Conservation (phyloP, 2,329 filamentous ascomycete species). For the Diplocarpon rosae region DNA sequence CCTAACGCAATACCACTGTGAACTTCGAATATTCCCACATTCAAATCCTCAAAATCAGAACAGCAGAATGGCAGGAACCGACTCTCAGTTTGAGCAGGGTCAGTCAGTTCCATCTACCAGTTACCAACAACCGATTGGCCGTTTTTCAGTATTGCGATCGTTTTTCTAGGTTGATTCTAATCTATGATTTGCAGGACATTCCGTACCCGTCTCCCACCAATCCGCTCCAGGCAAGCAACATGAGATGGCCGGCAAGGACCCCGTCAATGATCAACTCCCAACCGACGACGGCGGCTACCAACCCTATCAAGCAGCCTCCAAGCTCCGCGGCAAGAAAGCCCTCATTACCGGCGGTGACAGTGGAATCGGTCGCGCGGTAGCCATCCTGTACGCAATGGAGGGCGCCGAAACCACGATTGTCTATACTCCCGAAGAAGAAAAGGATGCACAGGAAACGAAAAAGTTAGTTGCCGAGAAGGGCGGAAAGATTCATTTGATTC, state of each 20-base stretch:
- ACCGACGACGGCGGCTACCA: conserved; percentile 56
- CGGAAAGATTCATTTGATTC: conserved; percentile 50
- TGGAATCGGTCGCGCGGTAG: conserved; percentile 66
- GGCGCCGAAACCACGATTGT: conserved; percentile 64
- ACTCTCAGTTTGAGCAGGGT: conserved; percentile 28
- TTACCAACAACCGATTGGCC: not conserved
- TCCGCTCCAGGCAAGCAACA: conserved; percentile 37
- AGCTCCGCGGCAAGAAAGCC: conserved; percentile 63
- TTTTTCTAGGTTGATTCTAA: not conserved
- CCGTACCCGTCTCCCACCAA: conserved; percentile 41
- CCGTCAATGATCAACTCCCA: conserved; percentile 54
- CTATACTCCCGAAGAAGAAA: conserved; percentile 65
- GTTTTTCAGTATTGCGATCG: not conserved
- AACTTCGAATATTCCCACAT: not conserved
- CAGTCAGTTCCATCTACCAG: conserved; percentile 1
- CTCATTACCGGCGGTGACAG: conserved; percentile 74
- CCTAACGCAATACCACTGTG: no score
- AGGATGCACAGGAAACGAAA: conserved; percentile 67
- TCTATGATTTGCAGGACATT: conserved; percentile 31
- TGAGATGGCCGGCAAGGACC: conserved; percentile 43
- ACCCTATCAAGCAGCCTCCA: conserved; percentile 63
- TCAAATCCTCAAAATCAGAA: not conserved
- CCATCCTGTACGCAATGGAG: conserved; percentile 71
- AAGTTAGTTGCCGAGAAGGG: conserved; percentile 57
- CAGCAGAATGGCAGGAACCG: conserved; percentile 4